Percentiles rank a stretch among this genome's conserved stretches.
phyloP scores from a whole-genome alignment of 2,329 filamentous ascomycete species.

The Fusarium buxicola region DNA sequence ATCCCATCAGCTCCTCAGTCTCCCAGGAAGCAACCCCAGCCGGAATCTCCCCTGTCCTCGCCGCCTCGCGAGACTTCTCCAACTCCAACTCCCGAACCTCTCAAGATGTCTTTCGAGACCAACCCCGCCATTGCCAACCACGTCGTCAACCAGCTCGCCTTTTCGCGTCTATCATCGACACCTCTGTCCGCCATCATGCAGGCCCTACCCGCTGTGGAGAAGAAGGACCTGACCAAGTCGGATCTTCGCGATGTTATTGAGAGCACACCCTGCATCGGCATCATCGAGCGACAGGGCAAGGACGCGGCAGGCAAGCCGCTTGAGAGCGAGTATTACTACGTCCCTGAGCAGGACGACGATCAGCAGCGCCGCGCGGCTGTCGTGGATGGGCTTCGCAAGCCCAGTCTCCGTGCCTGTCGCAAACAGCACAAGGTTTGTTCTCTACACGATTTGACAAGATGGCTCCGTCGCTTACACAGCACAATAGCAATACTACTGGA shows the following conservation, averaged over 20 bases:
- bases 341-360: conserved; percentile 87
- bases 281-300: conserved; percentile 91
- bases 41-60: conserved; percentile 46
- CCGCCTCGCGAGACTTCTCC: conserved; percentile 39
- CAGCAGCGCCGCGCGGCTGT: conserved; percentile 83
- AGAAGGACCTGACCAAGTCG: conserved; percentile 67
- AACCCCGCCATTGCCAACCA: conserved; percentile 77
- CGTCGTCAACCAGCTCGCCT: conserved; percentile 94
- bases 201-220: conserved; percentile 79
- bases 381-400: conserved; percentile 87
- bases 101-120: conserved; percentile 48
- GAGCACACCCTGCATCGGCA: conserved; percentile 81
- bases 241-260: conserved; percentile 80
- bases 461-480: conserved; percentile 29
- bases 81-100: conserved; percentile 35
- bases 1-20: conserved; percentile 40
- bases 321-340: conserved; percentile 97
- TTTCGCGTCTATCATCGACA: conserved; percentile 90
- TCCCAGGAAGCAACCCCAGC: conserved; percentile 37
- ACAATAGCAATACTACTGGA: conserved; percentile 76
- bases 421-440: conserved; percentile 93
- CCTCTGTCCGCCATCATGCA: conserved; percentile 90
- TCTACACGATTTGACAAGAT: neutral
- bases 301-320: conserved; percentile 93
- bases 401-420: conserved; percentile 86